Percentiles rank a stretch among this genome's conserved stretches.
Evolutionary conservation across 108 stramenopile species (phyloP).

Genomic region (Cylindrotheca closterium): DNA sequence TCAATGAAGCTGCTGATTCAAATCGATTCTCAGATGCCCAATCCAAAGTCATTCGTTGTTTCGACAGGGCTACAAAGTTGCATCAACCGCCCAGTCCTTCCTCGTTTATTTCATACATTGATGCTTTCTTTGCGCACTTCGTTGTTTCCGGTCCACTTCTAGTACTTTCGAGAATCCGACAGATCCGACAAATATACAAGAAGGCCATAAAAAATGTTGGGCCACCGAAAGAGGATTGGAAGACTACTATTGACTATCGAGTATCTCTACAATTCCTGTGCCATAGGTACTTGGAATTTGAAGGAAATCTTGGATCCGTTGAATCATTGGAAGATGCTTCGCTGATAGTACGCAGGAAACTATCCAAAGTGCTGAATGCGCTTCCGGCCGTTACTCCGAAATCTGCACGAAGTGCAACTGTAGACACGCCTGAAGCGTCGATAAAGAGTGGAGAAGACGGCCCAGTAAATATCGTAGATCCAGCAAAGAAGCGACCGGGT

Average conservation of each 20-base stretch:
- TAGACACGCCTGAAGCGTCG: not conserved
- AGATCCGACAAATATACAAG: conserved; percentile 62
- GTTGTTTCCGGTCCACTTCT: conserved; percentile 11
- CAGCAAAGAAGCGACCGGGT: conserved; percentile 20
- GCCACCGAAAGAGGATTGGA: conserved; percentile 21
- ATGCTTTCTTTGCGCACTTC: conserved; percentile 14
- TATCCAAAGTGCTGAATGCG: conserved; percentile 14
- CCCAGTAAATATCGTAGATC: not conserved
- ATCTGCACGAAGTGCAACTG: not conserved
- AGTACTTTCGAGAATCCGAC: conserved; percentile 47
- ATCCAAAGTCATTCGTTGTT: conserved; percentile 32
- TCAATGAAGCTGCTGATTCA: conserved; percentile 14
- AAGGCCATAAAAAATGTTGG: conserved; percentile 54
- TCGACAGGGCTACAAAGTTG: conserved; percentile 58
- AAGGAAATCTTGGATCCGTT: conserved; percentile 66
- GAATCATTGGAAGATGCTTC: conserved; percentile 50
- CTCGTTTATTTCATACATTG: conserved; percentile 57
- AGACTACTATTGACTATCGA: conserved; percentile 44
- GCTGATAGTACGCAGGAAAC: conserved; percentile 50
- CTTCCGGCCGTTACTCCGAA: not conserved
- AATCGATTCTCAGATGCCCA: conserved; percentile 3
- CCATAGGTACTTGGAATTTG: conserved; percentile 71
- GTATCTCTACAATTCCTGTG: conserved; percentile 58
- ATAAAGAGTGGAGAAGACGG: not conserved
- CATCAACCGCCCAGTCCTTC: conserved; percentile 80